Percentiles rank a stretch among this genome's conserved stretches.
These are phyloP conservation scores for Forsythia suspensa DNA, from an alignment of 257 asterid genomes.

Conservation along the genomic window DNA sequence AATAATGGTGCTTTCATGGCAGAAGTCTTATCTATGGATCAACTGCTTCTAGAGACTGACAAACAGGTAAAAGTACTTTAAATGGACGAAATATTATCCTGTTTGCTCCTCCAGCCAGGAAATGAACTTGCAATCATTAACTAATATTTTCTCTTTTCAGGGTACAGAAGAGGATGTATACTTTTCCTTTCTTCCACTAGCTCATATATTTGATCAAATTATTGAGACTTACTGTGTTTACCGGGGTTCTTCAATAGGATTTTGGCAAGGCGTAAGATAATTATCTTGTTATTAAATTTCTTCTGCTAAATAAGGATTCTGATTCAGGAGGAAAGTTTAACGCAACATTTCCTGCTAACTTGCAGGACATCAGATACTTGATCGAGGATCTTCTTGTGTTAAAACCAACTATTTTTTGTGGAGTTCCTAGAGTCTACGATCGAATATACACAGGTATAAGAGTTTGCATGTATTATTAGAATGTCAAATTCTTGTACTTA, in stretches of 20 bases:
- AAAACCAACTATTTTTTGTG: slow-evolving; percentile 86
- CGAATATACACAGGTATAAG: slow-evolving; percentile 73
- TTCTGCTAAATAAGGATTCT: not conserved
- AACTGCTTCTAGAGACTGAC: slow-evolving; percentile 63
- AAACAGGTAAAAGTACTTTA: slow-evolving; percentile 41
- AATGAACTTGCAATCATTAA: not conserved
- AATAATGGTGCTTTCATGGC: slow-evolving; percentile 70
- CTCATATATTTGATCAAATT: slow-evolving; percentile 89
- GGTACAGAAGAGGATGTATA: slow-evolving; percentile 65
- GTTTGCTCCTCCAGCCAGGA: not conserved
- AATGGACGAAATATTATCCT: not conserved
- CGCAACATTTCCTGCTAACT: slow-evolving; percentile 12
- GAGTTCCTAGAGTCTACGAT: slow-evolving; percentile 92
- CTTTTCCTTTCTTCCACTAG: slow-evolving; percentile 93
- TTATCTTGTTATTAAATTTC: not conserved
- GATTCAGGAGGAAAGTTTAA: not conserved
- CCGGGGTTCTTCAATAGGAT: slow-evolving; percentile 82
- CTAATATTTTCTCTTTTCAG: slow-evolving; percentile 36
- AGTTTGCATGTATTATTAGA: not conserved
- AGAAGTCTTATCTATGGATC: slow-evolving; percentile 79
- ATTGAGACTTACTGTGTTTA: slow-evolving; percentile 68
- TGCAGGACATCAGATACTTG: slow-evolving; percentile 85
- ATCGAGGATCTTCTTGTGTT: slow-evolving; percentile 79
- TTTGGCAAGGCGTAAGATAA: slow-evolving; percentile 91
- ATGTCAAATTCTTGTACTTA: not conserved